A percentile compares a stretch with the other conserved stretches of the same genome.
Conservation (phyloP, 2,329 filamentous ascomycete genomes). For the Pseudogymnoascus sp. region DNA sequence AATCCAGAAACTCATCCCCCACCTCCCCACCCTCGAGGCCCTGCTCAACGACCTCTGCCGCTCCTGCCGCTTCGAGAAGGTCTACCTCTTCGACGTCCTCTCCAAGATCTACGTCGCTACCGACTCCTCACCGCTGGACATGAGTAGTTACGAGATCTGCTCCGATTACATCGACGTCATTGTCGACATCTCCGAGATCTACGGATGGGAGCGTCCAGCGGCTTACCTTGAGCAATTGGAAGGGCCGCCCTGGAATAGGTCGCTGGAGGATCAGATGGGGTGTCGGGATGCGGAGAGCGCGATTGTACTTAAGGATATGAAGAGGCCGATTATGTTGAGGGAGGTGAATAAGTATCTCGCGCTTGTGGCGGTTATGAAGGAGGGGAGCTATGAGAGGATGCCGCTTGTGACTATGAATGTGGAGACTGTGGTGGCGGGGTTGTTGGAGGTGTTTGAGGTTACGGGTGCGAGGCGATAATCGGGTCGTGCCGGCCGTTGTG, state of each 20-base stretch:
- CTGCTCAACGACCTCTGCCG: constrained; percentile 90
- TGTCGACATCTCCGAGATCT: constrained; percentile 92
- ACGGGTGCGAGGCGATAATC: constrained; percentile 42
- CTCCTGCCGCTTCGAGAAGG: constrained; percentile 93
- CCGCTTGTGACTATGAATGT: constrained; percentile 82
- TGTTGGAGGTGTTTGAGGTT: constrained; percentile 71
- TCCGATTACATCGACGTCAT: constrained; percentile 98
- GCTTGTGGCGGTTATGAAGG: constrained; percentile 78
- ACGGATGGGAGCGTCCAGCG: constrained; percentile 62
- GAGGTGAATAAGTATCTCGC: constrained; percentile 69
- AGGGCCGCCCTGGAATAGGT: constrained; percentile 50
- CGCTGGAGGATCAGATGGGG: constrained; percentile 56
- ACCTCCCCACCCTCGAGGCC: constrained; percentile 84
- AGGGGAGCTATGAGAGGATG: constrained; percentile 76
- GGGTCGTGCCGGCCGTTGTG: constrained; percentile 12
- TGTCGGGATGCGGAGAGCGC: constrained; percentile 59
- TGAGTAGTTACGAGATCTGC: constrained; percentile 95
- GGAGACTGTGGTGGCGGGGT: constrained; percentile 67
- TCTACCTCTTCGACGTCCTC: constrained; percentile 93
- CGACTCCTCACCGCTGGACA: constrained; percentile 85
- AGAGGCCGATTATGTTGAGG: constrained; percentile 56
- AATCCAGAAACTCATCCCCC: constrained; percentile 93
- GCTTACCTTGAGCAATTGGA: constrained; percentile 48
- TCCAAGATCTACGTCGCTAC: constrained; percentile 99
- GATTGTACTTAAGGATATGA: constrained; percentile 56